phyloP scores from a whole-genome alignment of 495 filamentous ascomycete genomes.

The Amniculicola lignicola region DNA sequence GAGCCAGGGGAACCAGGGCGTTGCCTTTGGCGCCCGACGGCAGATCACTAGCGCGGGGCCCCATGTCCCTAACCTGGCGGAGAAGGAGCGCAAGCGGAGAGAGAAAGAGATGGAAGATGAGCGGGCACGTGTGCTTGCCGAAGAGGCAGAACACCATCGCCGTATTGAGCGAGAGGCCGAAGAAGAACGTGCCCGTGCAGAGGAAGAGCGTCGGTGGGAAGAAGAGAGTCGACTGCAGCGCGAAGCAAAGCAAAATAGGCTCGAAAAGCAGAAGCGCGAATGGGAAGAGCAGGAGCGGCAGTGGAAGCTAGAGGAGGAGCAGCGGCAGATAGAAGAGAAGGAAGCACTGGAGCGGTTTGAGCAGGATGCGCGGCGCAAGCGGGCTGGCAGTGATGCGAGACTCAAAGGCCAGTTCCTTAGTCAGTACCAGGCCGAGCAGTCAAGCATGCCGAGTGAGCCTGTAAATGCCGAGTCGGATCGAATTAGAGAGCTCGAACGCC shows the following conservation, averaged over 20 bases:
- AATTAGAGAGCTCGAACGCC: conserved; percentile 77
- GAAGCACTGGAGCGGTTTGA: conserved; percentile 65
- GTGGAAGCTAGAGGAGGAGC: conserved; percentile 81
- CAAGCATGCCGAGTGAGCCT: conserved; percentile 32
- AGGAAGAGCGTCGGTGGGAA: conserved; percentile 77
- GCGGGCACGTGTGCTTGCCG: conserved; percentile 55
- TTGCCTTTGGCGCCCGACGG: conserved; percentile 83
- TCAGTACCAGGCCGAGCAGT: conserved; percentile 67
- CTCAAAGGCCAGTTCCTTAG: conserved; percentile 82
- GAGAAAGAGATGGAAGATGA: conserved; percentile 59
- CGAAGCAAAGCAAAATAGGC: conserved; percentile 64
- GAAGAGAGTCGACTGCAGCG: conserved; percentile 66
- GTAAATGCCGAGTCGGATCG: conserved; percentile 50
- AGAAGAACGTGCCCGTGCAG: conserved; percentile 62
- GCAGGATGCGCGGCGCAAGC: conserved; percentile 61
- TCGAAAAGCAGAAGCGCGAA: conserved; percentile 71
- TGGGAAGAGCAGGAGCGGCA: conserved; percentile 83
- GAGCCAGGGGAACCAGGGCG: conserved; percentile 90
- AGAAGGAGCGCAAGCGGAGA: conserved; percentile 60
- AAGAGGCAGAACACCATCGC: conserved; percentile 63
- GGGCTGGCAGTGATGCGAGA: conserved; percentile 58
- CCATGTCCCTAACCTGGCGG: conserved; percentile 67
- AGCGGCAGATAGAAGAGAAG: conserved; percentile 67
- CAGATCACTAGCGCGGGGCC: conserved; percentile 88
- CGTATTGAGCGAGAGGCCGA: conserved; percentile 63